Percentiles rank a stretch among this genome's conserved stretches.
These are phyloP conservation scores for Suhomyces bolitotheri DNA, from an alignment of 1,139 yeast genomes.

Conservation along the genomic window DNA sequence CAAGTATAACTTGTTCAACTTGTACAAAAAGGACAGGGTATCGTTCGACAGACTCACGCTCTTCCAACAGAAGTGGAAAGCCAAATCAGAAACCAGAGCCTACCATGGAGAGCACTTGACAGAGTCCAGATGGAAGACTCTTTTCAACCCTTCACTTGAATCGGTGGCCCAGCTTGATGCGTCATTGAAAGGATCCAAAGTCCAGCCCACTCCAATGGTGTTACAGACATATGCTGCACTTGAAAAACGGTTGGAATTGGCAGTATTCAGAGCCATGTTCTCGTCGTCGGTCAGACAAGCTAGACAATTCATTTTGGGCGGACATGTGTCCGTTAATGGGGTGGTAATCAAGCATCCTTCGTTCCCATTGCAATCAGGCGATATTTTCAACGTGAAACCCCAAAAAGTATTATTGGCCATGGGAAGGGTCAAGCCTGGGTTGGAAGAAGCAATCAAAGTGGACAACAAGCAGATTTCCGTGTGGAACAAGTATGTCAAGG, in stretches of 20 bases:
- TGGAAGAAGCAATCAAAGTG: slow-evolving; percentile 62
- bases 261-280: slow-evolving; percentile 87
- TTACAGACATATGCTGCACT: slow-evolving; percentile 86
- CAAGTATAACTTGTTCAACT: slow-evolving; percentile 86
- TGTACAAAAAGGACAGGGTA: slow-evolving; percentile 65
- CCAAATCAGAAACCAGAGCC: slow-evolving; percentile 90
- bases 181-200: slow-evolving; percentile 60
- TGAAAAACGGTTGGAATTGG: slow-evolving; percentile 87
- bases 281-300: slow-evolving; percentile 95
- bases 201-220: slow-evolving; percentile 69
- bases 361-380: slow-evolving; percentile 78
- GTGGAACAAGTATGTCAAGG: slow-evolving; percentile 72
- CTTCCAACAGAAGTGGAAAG: slow-evolving; percentile 88
- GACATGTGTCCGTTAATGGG: slow-evolving; percentile 86
- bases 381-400: slow-evolving; percentile 81
- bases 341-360: slow-evolving; percentile 76
- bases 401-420: slow-evolving; percentile 82
- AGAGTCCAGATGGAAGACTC: slow-evolving; percentile 75
- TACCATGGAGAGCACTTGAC: slow-evolving; percentile 95
- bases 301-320: slow-evolving; percentile 79
- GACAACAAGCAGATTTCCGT: slow-evolving; percentile 70
- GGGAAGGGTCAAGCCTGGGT: slow-evolving; percentile 80
- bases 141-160: slow-evolving; percentile 71
- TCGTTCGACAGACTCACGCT: slow-evolving; percentile 58
- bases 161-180: slow-evolving; percentile 87